Evolutionary conservation across 2,329 filamentous ascomycete species (phyloP).

Genomic region (Xylaria sp.): DNA sequence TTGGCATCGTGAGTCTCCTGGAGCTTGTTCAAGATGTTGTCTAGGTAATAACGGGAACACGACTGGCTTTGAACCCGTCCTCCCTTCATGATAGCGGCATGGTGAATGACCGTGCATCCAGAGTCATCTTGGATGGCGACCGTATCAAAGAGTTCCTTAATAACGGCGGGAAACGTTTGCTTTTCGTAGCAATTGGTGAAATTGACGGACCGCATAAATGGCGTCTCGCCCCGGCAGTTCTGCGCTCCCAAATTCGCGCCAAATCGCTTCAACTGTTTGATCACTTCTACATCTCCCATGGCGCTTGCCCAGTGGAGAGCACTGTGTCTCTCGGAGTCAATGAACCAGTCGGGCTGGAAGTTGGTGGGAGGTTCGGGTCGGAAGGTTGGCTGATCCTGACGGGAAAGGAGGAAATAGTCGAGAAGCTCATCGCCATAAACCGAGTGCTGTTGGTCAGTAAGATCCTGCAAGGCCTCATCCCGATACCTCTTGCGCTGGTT

Average conservation of each 20-base stretch:
- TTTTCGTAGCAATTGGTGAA: conserved; percentile 98
- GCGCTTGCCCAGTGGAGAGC: conserved; percentile 95
- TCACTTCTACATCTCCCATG: conserved; percentile 92
- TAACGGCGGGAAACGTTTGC: conserved; percentile 77
- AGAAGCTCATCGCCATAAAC: conserved; percentile 89
- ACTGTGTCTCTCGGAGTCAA: conserved; percentile 88
- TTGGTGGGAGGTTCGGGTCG: conserved; percentile 75
- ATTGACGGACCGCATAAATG: conserved; percentile 87
- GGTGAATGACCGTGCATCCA: conserved; percentile 86
- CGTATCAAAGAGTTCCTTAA: conserved; percentile 77
- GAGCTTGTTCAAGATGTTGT: conserved; percentile 82
- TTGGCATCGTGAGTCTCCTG: conserved; percentile 70
- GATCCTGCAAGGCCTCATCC: conserved; percentile 55
- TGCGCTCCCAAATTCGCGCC: conserved; percentile 68
- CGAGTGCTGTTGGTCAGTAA: conserved; percentile 76
- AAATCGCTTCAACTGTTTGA: conserved; percentile 78
- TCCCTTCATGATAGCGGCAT: conserved; percentile 83
- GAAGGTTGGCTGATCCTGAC: conserved; percentile 67
- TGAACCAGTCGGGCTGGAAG: conserved; percentile 86
- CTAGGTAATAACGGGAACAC: conserved; percentile 88
- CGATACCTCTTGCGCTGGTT: conserved; percentile 72
- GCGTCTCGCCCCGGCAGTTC: conserved; percentile 75
- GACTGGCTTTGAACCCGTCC: conserved; percentile 77
- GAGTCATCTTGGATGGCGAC: conserved; percentile 73
- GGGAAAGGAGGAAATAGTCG: conserved; percentile 89